Base-by-base conservation (phyloP, 73 alveolate genomes). In the Uronychia setigera region DNA sequence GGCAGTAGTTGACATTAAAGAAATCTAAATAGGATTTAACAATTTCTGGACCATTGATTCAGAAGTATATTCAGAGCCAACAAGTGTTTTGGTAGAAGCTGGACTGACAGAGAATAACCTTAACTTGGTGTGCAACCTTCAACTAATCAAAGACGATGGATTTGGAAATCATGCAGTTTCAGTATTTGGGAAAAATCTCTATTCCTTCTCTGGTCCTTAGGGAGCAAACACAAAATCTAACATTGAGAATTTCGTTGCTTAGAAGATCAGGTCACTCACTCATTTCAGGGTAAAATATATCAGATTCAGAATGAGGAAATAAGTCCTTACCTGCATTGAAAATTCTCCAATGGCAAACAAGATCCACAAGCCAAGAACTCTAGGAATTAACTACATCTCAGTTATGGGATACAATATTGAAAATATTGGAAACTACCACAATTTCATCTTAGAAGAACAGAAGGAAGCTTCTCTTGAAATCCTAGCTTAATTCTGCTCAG, bases 1-100 rank as follows among this genome's bases (percentile, higher is more conserved):
- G 5, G 27, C 67, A 25, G 82, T 29, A 27, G 81, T 83, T 27
- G 91, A 84, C 77, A 30, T 88, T 0, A 84, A 80, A 60, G 94
- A 88, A 59, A 88, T 88, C 26, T 77, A 88, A 35, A 84, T 88
- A 26, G 94, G 88, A 60, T 82, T 88, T 60, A 88, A 79, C 33
- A 88, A 88, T 46, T 88, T 83, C 81, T 88, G 94, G 94, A 88
- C 91, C 26, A 32, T 83, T 32, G 94, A 88, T 28, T 35, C 88
- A 13, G 91, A 88, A 29, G 81, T 88, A 11, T 89, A 89, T 76
- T 83, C 87, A 27, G 95, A 89, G 75, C 95, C 95, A 13, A 59
- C 84, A 30, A 58, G 84, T 31, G 95, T 89, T 13, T 27, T 84
- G 1, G 95, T 89, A 1, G 95, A 89, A 84, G 89, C 89, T 19